Evolutionary conservation across 1,284 basidiomycete genomes (phyloP).

Genomic region (Ceratobasidium sp.): DNA sequence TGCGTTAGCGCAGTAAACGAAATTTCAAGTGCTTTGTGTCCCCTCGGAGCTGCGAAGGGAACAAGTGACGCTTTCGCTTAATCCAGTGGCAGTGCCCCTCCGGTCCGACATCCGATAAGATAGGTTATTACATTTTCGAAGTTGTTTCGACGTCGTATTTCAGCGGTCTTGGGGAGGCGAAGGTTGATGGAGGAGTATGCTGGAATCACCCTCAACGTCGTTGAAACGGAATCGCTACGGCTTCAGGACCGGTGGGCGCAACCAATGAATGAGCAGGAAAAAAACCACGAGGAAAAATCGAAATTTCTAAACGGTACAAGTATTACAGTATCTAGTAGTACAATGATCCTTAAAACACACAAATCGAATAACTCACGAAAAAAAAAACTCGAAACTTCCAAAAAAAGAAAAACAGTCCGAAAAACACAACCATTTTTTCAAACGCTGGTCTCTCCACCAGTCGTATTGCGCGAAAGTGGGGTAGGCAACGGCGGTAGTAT

Average conservation of each 20-base stretch:
- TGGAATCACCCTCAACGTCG: conserved; percentile 33
- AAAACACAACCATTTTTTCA: background rate
- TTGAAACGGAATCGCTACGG: conserved; percentile 20
- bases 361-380: conserved; percentile 12
- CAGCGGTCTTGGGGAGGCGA: conserved; percentile 21
- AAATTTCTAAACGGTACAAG: background rate
- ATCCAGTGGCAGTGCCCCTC: conserved; percentile 26
- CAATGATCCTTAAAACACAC: conserved; percentile 14
- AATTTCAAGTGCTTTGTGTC: background rate
- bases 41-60: conserved; percentile 24
- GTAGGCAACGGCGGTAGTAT: conserved; percentile 7
- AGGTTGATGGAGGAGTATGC: conserved; percentile 5
- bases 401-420: conserved; percentile 8
- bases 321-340: conserved; percentile 32
- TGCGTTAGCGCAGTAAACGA: conserved; percentile 1
- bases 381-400: background rate
- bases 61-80: conserved; percentile 12
- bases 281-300: background rate
- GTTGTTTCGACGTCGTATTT: conserved; percentile 12
- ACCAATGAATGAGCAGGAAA: conserved; percentile 28
- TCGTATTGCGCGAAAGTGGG: conserved; percentile 10
- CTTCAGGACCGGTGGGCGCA: conserved; percentile 4
- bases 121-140: conserved; percentile 43
- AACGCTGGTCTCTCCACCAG: background rate
- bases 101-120: conserved; percentile 40